Evolutionary conservation across 208 protist genomes (phyloP), one percentile per base, ranked within the genome.

Genomic region (Leishmania braziliensis): DNA sequence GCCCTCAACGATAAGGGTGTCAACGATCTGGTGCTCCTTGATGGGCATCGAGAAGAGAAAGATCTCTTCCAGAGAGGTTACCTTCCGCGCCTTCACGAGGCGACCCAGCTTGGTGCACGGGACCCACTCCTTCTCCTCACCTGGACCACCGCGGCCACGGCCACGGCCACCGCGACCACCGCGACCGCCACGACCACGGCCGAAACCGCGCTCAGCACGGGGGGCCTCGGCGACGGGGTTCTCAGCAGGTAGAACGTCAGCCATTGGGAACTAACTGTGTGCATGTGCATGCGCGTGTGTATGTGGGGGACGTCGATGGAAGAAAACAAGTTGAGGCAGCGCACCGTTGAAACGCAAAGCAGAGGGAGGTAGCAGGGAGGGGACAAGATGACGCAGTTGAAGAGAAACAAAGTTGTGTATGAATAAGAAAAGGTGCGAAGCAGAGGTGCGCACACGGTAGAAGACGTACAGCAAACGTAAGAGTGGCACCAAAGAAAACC

Each of bases 21-120:
- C 99, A 79, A 99, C 93, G 90, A 99, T 99, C 96, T 99, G 97
- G 89, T 95, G 91, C 93, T 99, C 99, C 96, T 99, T 99, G 96
- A 99, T 99, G 89, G 99, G 98, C 72, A 99, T 93, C 68, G 99
- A 99, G 97, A 99, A 99, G 60, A 99, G 90, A 92, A 99, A 99
- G 91, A 99, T 99, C 83, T 99, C 93, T 90, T 99, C 98, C 58
- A 99, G 88, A 14, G 86, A 93, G 63, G 91, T 98, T 86, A 99
- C 99, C 89, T 99, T 99, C 62, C 95, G 95, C 71, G 97, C 95
- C 90, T 98, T 98, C 80, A 98, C 98, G 26, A 99, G 93, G 86
- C 99, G 97, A 68, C 99, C 99, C 54, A 99, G 97, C 96, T 99
- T 99, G 81, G 99, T 99, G 75, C 98, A 95, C 65, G 99, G 99